Evolutionary conservation across 2,329 filamentous ascomycete species (phyloP), one percentile per base, ranked within the genome.

Genomic region (Scedosporium boydii): DNA sequence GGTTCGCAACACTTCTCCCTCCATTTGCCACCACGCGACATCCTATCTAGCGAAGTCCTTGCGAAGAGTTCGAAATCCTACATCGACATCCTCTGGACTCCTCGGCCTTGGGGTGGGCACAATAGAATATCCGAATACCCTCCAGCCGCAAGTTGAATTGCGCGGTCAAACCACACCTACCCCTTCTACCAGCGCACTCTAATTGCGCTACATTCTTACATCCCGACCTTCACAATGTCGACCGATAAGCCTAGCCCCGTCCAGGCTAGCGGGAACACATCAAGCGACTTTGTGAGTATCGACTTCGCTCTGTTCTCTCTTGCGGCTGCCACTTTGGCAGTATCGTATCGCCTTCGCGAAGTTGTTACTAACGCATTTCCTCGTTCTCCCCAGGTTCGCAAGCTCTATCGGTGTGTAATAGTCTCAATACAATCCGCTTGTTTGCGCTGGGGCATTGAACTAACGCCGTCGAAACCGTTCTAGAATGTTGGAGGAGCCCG

Each of bases 401-500:
- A 98, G 79, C 81, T 98, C 67, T 98, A 97, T 83, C 96, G 96
- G 93, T 98, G 48, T 46, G 34, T 60, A 62, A 46, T 38, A 38
- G 34, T 38, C 10, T 14, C 34, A 4, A 38, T 38, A 38, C 10
- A 10, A 10, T 38, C 34, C 34, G 10, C 10, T 3, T 38, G 34
- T 38, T 38, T 38, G 10, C 34, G 12, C 34, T 34, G 3, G 34
- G 10, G 10, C 29, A 38, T 38, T 38, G 10, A 38, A 38, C 34
- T 38, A 38, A 38, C 34, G 10, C 34, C 34, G 34, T 38, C 34
- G 34, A 38, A 38, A 3, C 34, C 10, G 34, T 38, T 38, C 64
- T 72, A 96, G 91, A 74, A 99, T 99, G 95, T 81, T 99, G 70
- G 93, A 98, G 76, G 96, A 96, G 71, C 93, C 93, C 42, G 88